Evolutionary conservation across 2,329 filamentous ascomycete genomes (phyloP).

Genomic region (Xylaria sp.): DNA sequence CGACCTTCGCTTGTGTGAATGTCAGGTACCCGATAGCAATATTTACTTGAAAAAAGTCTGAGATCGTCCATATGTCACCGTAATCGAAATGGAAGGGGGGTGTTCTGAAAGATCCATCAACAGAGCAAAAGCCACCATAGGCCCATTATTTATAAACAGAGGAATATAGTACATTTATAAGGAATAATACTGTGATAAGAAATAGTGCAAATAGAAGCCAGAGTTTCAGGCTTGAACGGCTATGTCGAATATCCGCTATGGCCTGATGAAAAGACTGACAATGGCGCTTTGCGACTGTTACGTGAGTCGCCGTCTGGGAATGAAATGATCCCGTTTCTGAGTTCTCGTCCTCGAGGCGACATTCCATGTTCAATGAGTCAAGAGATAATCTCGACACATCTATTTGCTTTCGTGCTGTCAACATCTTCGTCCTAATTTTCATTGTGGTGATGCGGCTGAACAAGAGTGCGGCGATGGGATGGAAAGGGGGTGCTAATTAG

Average conservation of each 20-base stretch:
- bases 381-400: conserved; percentile 8
- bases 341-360: neutral
- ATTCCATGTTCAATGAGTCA: conserved; percentile 5
- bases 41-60: conserved; percentile 18
- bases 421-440: neutral
- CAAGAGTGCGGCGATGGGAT: neutral
- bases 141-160: too few species aligned
- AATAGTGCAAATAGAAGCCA: conserved; percentile 11
- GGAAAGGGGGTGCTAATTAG: neutral
- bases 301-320: neutral
- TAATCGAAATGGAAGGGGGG: too few species aligned
- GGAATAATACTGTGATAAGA: neutral
- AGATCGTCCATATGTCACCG: neutral
- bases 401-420: neutral
- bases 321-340: neutral
- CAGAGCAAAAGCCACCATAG: neutral
- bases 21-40: conserved; percentile 11
- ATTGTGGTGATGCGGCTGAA: too few species aligned
- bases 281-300: neutral
- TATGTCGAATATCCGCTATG: conserved; percentile 10
- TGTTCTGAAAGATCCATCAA: conserved; percentile 1
- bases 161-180: too few species aligned
- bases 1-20: conserved; percentile 17
- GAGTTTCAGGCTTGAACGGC: conserved; percentile 2
- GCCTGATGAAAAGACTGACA: conserved; percentile 10